These are phyloP conservation scores for Balakata baccata DNA, from an alignment of 345 rosid genomes.

Conservation along the genomic window DNA sequence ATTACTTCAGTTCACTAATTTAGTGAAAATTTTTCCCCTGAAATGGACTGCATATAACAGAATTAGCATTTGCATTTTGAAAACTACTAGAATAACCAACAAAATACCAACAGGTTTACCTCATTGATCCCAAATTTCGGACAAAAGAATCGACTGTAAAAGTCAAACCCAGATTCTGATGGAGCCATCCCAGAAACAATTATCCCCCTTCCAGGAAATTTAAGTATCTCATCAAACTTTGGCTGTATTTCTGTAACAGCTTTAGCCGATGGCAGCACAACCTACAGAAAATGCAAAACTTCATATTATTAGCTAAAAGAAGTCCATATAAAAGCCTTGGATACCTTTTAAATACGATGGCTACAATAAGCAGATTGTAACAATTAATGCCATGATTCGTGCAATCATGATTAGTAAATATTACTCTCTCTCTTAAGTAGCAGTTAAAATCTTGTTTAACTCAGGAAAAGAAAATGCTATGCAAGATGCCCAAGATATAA, in stretches of 20 bases:
- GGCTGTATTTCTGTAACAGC: slow-evolving; percentile 53
- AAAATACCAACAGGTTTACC: slow-evolving; percentile 34
- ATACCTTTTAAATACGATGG: too few species aligned
- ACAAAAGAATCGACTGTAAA: slow-evolving; percentile 60
- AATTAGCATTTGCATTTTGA: background rate
- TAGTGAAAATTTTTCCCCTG: background rate
- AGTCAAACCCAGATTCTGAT: slow-evolving; percentile 57
- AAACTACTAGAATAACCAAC: background rate
- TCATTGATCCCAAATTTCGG: slow-evolving; percentile 66
- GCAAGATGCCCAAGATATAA: background rate
- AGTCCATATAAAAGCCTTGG: background rate
- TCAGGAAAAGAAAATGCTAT: background rate
- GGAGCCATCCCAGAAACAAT: slow-evolving; percentile 56
- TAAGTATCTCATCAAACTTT: slow-evolving; percentile 40
- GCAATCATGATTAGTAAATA: background rate
- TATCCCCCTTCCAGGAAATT: slow-evolving; percentile 53
- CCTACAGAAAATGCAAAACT: slow-evolving; percentile 31
- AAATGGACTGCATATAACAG: background rate
- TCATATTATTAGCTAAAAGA: too few species aligned
- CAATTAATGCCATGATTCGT: background rate
- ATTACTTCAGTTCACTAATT: too few species aligned
- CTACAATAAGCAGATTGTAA: background rate
- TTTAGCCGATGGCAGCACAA: slow-evolving; percentile 59
- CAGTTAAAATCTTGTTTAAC: background rate
- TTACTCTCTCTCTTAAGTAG: background rate